Conservation (phyloP, 139 green algal species). For the Limnomonas spitsbergensis region DNA sequence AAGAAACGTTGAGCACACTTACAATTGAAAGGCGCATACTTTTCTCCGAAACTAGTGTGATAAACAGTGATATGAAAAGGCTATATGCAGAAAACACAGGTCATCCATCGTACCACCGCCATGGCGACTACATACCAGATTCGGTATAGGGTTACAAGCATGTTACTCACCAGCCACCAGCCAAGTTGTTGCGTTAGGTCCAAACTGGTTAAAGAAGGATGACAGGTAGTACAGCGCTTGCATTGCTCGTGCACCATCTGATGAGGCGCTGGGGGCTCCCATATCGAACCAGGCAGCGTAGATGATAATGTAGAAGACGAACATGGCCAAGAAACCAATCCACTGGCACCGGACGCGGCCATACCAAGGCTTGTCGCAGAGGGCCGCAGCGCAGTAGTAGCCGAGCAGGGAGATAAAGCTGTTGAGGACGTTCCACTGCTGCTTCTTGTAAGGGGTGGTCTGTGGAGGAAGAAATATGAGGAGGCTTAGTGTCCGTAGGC, state of each 20-base stretch:
- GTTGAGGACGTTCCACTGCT: constrained; percentile 73
- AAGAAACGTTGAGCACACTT: too few species aligned
- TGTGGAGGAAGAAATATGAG: background rate
- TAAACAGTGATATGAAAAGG: too few species aligned
- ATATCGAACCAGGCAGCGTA: constrained; percentile 23
- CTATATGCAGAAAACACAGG: too few species aligned
- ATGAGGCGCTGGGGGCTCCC: background rate
- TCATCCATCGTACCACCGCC: too few species aligned
- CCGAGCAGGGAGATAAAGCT: constrained; percentile 57
- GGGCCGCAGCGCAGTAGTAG: constrained; percentile 62
- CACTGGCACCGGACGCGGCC: constrained; percentile 12
- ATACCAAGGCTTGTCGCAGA: constrained; percentile 60
- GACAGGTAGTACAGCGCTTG: constrained; percentile 78
- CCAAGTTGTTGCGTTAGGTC: constrained; percentile 55
- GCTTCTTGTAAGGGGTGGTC: constrained; percentile 21
- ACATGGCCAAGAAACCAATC: constrained; percentile 45
- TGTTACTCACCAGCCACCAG: constrained; percentile 51
- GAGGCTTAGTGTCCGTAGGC: background rate
- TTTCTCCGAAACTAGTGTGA: background rate
- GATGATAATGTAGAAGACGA: constrained; percentile 33
- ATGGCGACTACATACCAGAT: too few species aligned
- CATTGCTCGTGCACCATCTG: constrained; percentile 21
- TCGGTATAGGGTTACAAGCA: too few species aligned
- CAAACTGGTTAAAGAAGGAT: constrained; percentile 77
- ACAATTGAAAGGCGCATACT: too few species aligned